Conservation (phyloP, 2,329 filamentous ascomycete genomes). For the Coleophoma crateriformis region DNA sequence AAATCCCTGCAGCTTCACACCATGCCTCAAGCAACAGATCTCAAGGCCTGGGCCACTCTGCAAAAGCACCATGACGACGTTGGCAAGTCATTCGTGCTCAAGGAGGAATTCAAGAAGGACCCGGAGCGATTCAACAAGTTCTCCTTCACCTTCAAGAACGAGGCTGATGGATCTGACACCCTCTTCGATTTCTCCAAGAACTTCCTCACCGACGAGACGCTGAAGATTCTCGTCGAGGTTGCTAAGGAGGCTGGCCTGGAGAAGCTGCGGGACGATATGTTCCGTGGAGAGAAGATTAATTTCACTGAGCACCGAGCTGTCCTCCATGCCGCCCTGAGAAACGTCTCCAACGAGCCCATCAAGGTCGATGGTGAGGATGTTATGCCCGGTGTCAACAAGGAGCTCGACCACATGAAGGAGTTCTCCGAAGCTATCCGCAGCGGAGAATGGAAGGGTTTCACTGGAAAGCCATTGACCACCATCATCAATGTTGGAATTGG, state of each 20-base stretch:
- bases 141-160: constrained; percentile 75
- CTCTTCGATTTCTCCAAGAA: constrained; percentile 99
- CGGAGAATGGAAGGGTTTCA: constrained; percentile 95
- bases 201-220: constrained; percentile 89
- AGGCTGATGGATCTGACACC: constrained; percentile 75
- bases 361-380: constrained; percentile 89
- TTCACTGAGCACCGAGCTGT: constrained; percentile 96
- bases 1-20: constrained; percentile 13
- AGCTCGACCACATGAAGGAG: constrained; percentile 96
- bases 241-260: constrained; percentile 88
- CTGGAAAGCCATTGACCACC: constrained; percentile 93
- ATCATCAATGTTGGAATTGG: constrained; percentile 98
- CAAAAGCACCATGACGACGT: constrained; percentile 83
- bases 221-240: constrained; percentile 80
- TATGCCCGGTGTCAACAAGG: constrained; percentile 85
- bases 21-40: constrained; percentile 80
- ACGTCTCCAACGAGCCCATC: constrained; percentile 75
- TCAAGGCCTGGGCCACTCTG: constrained; percentile 83
- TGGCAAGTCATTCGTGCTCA: constrained; percentile 85
- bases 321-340: constrained; percentile 91
- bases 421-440: constrained; percentile 93
- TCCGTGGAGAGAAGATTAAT: constrained; percentile 97
- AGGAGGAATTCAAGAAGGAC: constrained; percentile 88
- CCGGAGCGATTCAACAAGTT: constrained; percentile 86
- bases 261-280: constrained; percentile 95